Evolutionary conservation across 495 filamentous ascomycete species (phyloP), one percentile per base, ranked within the genome.

Genomic region (Darksidea phi): DNA sequence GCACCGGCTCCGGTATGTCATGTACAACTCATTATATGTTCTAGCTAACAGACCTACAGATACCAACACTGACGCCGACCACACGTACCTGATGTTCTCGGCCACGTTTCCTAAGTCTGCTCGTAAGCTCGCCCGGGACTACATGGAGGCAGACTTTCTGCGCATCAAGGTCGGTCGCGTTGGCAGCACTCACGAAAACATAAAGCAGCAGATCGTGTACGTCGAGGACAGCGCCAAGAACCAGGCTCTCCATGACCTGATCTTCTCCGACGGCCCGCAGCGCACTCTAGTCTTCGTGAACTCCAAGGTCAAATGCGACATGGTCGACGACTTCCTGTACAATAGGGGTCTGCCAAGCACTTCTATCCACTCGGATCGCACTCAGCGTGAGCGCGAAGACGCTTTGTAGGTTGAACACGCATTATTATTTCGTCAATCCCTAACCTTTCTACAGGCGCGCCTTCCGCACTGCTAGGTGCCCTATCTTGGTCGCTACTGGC

Each of bases 221-320:
- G 83, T 85, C 1, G 83, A 88, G 0, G 74, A 79, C 0, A 46
- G 72, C 1, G 61, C 74, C 68, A 97, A 97, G 78, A 82, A 81
- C 46, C 60, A 86, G 23, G 84, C 84, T 13, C 77, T 96, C 1
- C 79, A 84, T 42, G 89, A 95, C 60, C 78, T 95, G 0, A 73
- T 98, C 0, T 73, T 84, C 21, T 80, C 84, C 1, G 74, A 85
- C 61, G 75, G 81, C 0, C 89, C 90, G 20, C 81, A 79, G 0
- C 85, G 95, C n/a, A 96, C 91, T 1, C 81, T 98, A 52, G 84
- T 97, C 56, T 98, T 98, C 70, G 90, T 91, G 73, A 96, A 96
- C 72, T 82, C 70, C 61, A 92, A 89, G 75, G 74, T 78, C 6
- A 78, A 79, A 21, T 89, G 85, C 1, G 94, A 97, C 63, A 78